Evolutionary conservation across 2,329 filamentous ascomycete genomes (phyloP), one percentile per base, ranked within the genome.

Genomic region (Phialocephala subalpina): DNA sequence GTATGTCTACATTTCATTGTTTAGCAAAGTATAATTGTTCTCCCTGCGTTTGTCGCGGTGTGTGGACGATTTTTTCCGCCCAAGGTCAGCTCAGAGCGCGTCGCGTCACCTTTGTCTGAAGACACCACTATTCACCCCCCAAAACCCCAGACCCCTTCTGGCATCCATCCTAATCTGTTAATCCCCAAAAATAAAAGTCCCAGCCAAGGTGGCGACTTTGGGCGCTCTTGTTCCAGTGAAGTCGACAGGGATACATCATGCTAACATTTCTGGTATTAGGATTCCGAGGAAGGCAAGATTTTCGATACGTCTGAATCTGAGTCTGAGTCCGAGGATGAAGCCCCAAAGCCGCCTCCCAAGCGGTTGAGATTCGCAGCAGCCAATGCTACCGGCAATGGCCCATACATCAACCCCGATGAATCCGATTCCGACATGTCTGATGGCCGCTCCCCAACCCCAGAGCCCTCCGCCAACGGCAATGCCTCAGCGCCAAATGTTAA

Each of bases 1-100:
- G 49, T 53, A 53, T 18, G 49, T 53, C 27, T 49, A n/a, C n/a
- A 49, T 49, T 49, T 49, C 20, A 22, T 49, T 49, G 40, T 49
- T 49, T n/a, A 12, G 20, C 20, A 22, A 20, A 2, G n/a, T 12
- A 8, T 6, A 49, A 22, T n/a, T 12, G 20, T 49, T 22, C 6
- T 49, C 11, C 6, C 20, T 22, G 20, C 7, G 6, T 49, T 22
- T 49, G 22, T 14, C n/a, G 45, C 29, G 29, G 4, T 33, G 4
- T 9, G 9, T 33, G 29, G 9, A 33, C 4, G 29, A 33, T 5
- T 33, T 33, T 33, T 9, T 9, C 9, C 9, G 29, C n/a, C n/a
- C n/a, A 9, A 9, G 29, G 29, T 33, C 29, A n/a, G n/a, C n/a
- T n/a, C 29, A 5, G 29, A 4, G 9, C 29, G 29, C 4, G 4